These are phyloP conservation scores for Powellomyces hirtus DNA, from an alignment of 192 early-diverging fungal genomes.

Conservation along the genomic window DNA sequence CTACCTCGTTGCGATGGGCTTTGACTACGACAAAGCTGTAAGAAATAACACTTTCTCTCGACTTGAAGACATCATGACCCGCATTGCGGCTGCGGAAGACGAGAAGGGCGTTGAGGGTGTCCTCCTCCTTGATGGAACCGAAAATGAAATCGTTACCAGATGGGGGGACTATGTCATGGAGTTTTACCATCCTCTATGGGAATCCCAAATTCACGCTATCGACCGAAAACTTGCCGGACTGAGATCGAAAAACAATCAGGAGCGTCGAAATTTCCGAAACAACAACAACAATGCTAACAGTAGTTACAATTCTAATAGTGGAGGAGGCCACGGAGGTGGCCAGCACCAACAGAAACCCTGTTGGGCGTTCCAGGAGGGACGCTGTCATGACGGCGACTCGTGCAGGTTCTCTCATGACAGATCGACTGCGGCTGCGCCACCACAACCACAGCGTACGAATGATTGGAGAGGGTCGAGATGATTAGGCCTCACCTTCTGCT, in stretches of 20 bases:
- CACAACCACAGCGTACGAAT: too few species aligned
- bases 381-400: not conserved
- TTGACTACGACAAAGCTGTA: not conserved
- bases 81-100: slow-evolving; percentile 6
- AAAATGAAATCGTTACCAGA: not conserved
- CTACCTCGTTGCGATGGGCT: slow-evolving; percentile 22
- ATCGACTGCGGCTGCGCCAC: too few species aligned
- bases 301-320: too few species aligned
- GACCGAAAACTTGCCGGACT: slow-evolving; percentile 12
- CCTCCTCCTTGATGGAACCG: slow-evolving; percentile 13
- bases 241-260: not conserved
- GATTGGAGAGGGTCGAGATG: too few species aligned
- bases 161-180: not conserved
- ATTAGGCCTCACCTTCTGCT: too few species aligned
- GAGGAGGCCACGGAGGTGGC: not conserved
- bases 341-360: not conserved
- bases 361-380: not conserved
- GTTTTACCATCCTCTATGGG: slow-evolving; percentile 25
- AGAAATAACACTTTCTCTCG: not conserved
- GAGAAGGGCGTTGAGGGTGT: slow-evolving; percentile 1
- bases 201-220: slow-evolving; percentile 4
- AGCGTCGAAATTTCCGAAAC: too few species aligned
- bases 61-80: not conserved
- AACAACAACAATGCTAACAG: too few species aligned
- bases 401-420: not conserved